These are phyloP conservation scores for Polytolypa hystricis DNA, from an alignment of 2,329 filamentous ascomycete genomes.

Conservation along the genomic window DNA sequence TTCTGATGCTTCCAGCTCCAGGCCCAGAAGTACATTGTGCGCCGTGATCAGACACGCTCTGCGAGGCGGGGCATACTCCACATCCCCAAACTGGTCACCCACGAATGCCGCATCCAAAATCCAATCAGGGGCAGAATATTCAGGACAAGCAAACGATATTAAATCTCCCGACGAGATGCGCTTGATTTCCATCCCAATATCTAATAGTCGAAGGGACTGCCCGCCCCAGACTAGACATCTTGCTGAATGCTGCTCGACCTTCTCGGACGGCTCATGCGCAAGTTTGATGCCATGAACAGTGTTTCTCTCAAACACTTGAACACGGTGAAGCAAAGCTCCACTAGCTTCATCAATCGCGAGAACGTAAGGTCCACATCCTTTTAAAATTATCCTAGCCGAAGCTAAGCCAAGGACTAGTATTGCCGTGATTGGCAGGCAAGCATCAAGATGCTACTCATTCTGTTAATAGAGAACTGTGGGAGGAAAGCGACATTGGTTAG, in stretches of 20 bases:
- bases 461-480: slow-evolving; percentile 3
- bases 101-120: slow-evolving; percentile 57
- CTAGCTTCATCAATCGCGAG: slow-evolving; percentile 23
- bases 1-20: slow-evolving; percentile 23
- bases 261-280: slow-evolving; percentile 12
- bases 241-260: slow-evolving; percentile 8
- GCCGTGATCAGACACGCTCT: slow-evolving; percentile 62
- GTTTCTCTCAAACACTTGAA: slow-evolving; percentile 26
- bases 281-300: slow-evolving; percentile 29
- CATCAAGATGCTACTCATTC: slow-evolving; percentile 26
- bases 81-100: slow-evolving; percentile 17
- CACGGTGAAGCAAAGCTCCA: slow-evolving; percentile 19
- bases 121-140: slow-evolving; percentile 57
- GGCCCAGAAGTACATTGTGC: slow-evolving; percentile 65
- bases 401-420: slow-evolving; percentile 23
- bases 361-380: slow-evolving; percentile 29
- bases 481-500: neutral
- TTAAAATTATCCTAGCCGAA: slow-evolving; percentile 22
- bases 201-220: slow-evolving; percentile 39
- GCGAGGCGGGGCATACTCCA: slow-evolving; percentile 16
- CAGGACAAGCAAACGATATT: slow-evolving; percentile 25
- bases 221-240: slow-evolving; percentile 59
- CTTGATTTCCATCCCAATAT: slow-evolving; percentile 13
- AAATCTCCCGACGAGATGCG: no score
- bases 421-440: slow-evolving; percentile 34